These are phyloP conservation scores for Fonsecaea nubica DNA, from an alignment of 2,329 filamentous ascomycete species.

Conservation along the genomic window DNA sequence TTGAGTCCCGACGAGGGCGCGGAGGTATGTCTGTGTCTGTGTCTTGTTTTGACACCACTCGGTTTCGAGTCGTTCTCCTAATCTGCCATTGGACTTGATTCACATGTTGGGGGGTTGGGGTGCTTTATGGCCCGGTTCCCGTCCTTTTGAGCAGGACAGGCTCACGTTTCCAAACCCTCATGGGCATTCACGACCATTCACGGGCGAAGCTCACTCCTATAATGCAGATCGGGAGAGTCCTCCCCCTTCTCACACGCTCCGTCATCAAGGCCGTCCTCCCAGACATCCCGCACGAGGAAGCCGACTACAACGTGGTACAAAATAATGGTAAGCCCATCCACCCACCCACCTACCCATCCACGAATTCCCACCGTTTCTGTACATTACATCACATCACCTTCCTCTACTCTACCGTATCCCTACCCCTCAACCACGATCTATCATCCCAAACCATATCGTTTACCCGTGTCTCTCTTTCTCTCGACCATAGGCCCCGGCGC, in stretches of 20 bases:
- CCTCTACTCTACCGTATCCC: background rate
- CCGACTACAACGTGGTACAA: constrained; percentile 95
- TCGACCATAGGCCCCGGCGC: constrained; percentile 67
- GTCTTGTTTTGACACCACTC: too few species aligned
- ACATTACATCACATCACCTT: background rate
- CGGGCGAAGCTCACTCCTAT: background rate
- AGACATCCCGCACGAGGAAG: constrained; percentile 46
- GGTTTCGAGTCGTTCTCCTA: too few species aligned
- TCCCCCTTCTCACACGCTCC: constrained; percentile 66
- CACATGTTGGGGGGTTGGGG: background rate
- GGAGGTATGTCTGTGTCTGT: constrained; percentile 67
- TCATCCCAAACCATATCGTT: background rate
- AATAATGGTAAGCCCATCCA: constrained; percentile 68
- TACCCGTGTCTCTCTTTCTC: background rate
- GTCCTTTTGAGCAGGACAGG: background rate
- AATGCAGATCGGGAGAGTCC: constrained; percentile 52
- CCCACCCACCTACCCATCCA: background rate
- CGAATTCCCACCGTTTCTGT: constrained; percentile 2
- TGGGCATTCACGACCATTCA: background rate
- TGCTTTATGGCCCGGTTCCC: background rate
- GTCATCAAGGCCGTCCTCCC: constrained; percentile 72
- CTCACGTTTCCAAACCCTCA: background rate
- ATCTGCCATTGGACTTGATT: background rate
- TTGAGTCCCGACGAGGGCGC: constrained; percentile 67
- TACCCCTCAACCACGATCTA: too few species aligned